These are phyloP conservation scores for Penicillium lagena DNA, from an alignment of 495 filamentous ascomycete genomes.

Conservation along the genomic window DNA sequence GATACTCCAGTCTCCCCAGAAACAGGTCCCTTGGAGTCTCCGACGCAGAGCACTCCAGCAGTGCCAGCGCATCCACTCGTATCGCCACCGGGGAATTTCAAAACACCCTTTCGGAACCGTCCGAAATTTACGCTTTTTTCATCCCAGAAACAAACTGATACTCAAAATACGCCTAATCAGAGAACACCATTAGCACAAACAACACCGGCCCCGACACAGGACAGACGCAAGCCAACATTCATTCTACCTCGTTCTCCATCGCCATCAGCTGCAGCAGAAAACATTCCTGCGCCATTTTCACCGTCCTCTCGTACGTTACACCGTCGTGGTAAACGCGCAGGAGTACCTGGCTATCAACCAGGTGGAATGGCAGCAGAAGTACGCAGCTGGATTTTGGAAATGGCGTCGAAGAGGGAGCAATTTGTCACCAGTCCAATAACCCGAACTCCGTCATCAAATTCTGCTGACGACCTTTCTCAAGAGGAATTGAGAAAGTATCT, in stretches of 20 bases:
- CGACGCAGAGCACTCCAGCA: constrained; percentile 4
- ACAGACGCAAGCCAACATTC: constrained; percentile 29
- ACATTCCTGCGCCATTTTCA: constrained; percentile 35
- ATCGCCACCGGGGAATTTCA: constrained; percentile 14
- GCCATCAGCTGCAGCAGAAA: constrained; percentile 14
- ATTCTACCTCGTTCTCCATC: constrained; percentile 36
- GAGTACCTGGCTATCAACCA: constrained; percentile 19
- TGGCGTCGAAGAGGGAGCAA: constrained; percentile 29
- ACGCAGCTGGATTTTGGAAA: constrained; percentile 39
- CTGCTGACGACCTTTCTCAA: not conserved
- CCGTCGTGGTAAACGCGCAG: constrained; percentile 24
- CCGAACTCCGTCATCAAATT: not conserved
- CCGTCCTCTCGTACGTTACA: constrained; percentile 29
- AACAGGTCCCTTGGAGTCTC: not conserved
- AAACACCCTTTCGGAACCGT: constrained; percentile 17
- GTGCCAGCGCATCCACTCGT: not conserved
- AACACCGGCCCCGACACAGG: constrained; percentile 12
- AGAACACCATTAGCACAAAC: constrained; percentile 1
- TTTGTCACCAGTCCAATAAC: not conserved
- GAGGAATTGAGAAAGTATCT: constrained; percentile 13
- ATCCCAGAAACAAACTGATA: not conserved
- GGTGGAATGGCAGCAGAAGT: constrained; percentile 39
- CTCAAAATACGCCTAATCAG: too few relatives aligned
- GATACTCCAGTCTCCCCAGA: constrained; percentile 1
- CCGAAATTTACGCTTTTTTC: constrained; percentile 25